phyloP scores from a whole-genome alignment of 257 asterid species.

The Capsicum pubescens region DNA sequence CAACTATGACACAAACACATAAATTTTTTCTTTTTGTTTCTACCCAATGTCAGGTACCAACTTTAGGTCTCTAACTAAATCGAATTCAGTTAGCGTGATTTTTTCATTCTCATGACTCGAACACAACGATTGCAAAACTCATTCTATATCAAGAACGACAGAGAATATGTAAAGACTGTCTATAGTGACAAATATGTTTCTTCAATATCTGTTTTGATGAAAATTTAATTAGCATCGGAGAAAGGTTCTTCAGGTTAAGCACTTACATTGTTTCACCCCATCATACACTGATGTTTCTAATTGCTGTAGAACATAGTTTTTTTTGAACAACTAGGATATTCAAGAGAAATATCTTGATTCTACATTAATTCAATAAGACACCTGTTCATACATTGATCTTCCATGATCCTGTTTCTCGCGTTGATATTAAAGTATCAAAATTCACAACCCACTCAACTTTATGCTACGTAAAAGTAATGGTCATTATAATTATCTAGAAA shows the following conservation, averaged over 20 bases:
- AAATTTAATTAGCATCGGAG: neutral
- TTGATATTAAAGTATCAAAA: neutral
- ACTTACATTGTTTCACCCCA: neutral
- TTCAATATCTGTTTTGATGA: neutral
- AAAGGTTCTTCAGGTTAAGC: neutral
- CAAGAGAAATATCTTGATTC: neutral
- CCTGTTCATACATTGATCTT: neutral
- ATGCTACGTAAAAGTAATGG: neutral
- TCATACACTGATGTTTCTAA: neutral
- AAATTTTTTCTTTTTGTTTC: too few species aligned
- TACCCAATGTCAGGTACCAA: too few species aligned
- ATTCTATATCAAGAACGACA: neutral
- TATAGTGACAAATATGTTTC: neutral
- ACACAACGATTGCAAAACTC: neutral
- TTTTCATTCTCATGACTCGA: neutral
- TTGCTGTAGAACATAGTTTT: neutral
- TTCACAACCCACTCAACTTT: neutral
- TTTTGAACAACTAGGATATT: neutral
- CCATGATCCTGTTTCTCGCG: neutral
- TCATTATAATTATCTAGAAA: neutral
- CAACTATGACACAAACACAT: too few species aligned
- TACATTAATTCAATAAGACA: neutral
- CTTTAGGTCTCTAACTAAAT: too few species aligned
- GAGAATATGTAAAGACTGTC: neutral
- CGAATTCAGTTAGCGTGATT: neutral